Base-by-base conservation (phyloP, 2,329 filamentous ascomycete species). In the Phialophora chinensis region DNA sequence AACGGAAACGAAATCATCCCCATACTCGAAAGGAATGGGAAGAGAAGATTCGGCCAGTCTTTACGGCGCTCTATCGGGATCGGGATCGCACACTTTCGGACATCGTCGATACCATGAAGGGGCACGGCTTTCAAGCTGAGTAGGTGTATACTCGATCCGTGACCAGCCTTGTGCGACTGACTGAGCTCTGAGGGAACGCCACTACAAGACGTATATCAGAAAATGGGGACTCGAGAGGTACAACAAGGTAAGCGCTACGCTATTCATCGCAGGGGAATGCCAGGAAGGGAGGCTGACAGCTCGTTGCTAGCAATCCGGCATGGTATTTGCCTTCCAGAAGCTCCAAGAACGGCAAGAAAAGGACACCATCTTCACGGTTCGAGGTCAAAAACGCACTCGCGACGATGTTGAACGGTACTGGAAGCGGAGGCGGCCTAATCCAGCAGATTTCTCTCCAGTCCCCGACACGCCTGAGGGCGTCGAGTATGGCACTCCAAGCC, bases 1-100 rank as follows among this genome's bases (percentile, higher is more conserved):
- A 12, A 11, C 20, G 25, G 11, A 55, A 33, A 55, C 12, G 53
- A 31, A 55, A 31, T 6, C 55, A 58, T 33, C 55, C 55, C n/a
- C 55, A 58, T 44, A 58, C n/a, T 23, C 55, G n/a, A 23, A 58
- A 44, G 12, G 55, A 58, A 44, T 58, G 55, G 55, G 55, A 58
- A 23, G 55, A 58, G 20, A 31, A 58, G 38, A 58, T 58, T 14
- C 55, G 55, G 33, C 55, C 55, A 14, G 14, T 8, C 11, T 58
- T 58, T 29, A 58, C 55, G 23, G 55, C 35, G 17, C 55, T 58
- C 20, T 58, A 58, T 14, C 55, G 38, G 5, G 25, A 23, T 33
- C 20, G 42, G 11, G n/a, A 12, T 1, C 35, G 23, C n/a, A 58
- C 44, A n/a, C 35, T 58, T 12, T 20, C 33, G 4, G 55, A 58